A percentile compares a stretch with the other conserved stretches of the same genome.
These are phyloP conservation scores for Backusella tuberculispora DNA, from an alignment of 192 early-diverging fungal species.

Conservation along the genomic window DNA sequence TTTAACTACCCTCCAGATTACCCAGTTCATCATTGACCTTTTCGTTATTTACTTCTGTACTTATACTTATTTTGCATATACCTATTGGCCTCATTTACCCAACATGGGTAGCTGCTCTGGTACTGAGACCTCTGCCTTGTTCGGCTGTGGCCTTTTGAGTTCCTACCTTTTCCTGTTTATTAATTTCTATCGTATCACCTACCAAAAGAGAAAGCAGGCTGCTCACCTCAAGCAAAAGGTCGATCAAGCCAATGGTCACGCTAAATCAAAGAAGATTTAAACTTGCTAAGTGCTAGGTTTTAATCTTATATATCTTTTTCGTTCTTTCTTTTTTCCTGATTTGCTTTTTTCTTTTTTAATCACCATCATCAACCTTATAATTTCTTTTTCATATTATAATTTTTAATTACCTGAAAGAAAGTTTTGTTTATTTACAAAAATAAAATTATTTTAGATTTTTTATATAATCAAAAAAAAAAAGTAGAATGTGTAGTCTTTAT, in stretches of 20 bases:
- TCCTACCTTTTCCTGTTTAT: slow-evolving; percentile 86
- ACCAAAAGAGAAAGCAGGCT: slow-evolving; percentile 58
- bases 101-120: slow-evolving; percentile 72
- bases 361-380: neutral
- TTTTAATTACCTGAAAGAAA: neutral
- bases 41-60: slow-evolving; percentile 82
- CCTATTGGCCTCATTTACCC: slow-evolving; percentile 64
- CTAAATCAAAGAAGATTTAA: slow-evolving; percentile 39
- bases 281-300: neutral
- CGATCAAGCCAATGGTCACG: slow-evolving; percentile 36
- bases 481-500: too few relatives aligned
- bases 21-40: slow-evolving; percentile 88
- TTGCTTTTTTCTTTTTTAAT: neutral
- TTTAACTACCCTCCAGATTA: slow-evolving; percentile 86
- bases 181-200: slow-evolving; percentile 85
- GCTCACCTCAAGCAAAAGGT: slow-evolving; percentile 22
- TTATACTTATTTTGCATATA: slow-evolving; percentile 78
- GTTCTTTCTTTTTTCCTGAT: neutral
- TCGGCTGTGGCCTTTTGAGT: slow-evolving; percentile 76
- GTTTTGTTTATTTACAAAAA: neutral
- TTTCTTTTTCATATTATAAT: too few relatives aligned
- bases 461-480: too few relatives aligned
- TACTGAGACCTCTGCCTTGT: slow-evolving; percentile 72
- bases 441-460: slow-evolving; percentile 2
- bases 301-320: neutral